A percentile compares a stretch with the other conserved stretches of the same genome.
Evolutionary conservation across 176 grass and related monocot genomes (phyloP).

Genomic region (Pharus latifolius): DNA sequence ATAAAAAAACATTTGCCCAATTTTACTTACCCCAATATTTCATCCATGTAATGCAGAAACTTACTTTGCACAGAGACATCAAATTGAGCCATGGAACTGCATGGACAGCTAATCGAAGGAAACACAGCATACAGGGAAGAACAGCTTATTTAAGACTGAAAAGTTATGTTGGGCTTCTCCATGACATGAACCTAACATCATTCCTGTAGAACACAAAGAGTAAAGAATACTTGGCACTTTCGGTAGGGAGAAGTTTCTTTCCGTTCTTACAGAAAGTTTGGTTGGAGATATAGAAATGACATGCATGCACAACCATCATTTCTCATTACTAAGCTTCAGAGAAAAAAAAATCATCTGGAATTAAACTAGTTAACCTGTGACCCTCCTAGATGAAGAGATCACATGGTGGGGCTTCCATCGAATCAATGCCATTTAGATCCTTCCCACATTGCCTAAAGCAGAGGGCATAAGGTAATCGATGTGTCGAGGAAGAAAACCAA

Average conservation of each 20-base stretch:
- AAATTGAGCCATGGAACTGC: neutral
- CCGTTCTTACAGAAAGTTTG: neutral
- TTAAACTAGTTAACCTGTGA: slow-evolving; percentile 30
- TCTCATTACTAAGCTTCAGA: slow-evolving; percentile 23
- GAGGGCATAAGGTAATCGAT: neutral
- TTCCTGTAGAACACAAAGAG: neutral
- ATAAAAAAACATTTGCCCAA: too few relatives aligned
- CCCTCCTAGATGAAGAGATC: slow-evolving; percentile 36
- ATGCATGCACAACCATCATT: slow-evolving; percentile 36
- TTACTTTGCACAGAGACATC: neutral
- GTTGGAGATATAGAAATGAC: slow-evolving; percentile 10
- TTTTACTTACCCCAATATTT: too few relatives aligned
- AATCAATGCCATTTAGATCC: slow-evolving; percentile 37
- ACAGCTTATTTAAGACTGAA: neutral
- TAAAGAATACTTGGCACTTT: neutral
- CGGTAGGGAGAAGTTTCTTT: slow-evolving; percentile 5
- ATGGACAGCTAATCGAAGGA: neutral
- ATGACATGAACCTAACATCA: neutral
- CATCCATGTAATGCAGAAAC: neutral
- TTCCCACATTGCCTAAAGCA: slow-evolving; percentile 20
- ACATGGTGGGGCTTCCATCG: slow-evolving; percentile 64
- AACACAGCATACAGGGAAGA: too few relatives aligned
- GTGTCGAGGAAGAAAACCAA: neutral
- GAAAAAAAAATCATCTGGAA: neutral
- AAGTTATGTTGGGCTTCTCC: slow-evolving; percentile 7